A percentile compares a stretch with the other conserved stretches of the same genome.
phyloP scores from a whole-genome alignment of 345 rosid species.

The Salix viminalis region DNA sequence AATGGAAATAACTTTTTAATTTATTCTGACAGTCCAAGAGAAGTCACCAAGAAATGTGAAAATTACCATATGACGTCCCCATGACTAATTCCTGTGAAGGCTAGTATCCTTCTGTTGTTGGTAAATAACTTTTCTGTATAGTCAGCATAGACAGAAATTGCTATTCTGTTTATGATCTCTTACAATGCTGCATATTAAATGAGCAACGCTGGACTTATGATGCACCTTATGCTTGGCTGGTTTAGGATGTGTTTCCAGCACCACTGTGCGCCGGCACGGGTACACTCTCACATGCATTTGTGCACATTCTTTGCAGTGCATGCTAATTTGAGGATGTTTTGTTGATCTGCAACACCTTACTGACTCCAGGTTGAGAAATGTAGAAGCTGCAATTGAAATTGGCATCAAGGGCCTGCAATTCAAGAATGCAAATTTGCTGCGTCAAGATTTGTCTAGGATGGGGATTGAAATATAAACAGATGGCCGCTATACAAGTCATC shows the following conservation, averaged over 20 bases:
- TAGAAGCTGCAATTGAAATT: constrained; percentile 62
- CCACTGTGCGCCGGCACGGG: background rate
- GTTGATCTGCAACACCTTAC: background rate
- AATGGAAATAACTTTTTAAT: background rate
- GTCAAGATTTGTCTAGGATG: constrained; percentile 39
- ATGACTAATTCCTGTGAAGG: background rate
- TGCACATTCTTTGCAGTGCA: background rate
- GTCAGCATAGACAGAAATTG: background rate
- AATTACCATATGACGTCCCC: background rate
- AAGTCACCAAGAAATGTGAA: background rate
- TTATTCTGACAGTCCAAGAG: background rate
- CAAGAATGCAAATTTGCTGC: constrained; percentile 49
- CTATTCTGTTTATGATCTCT: background rate
- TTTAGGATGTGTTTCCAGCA: too few species aligned
- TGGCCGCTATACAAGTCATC: constrained; percentile 10
- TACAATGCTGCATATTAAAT: too few species aligned
- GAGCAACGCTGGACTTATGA: too few species aligned
- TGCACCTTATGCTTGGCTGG: too few species aligned
- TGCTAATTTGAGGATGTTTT: background rate
- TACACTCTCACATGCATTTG: background rate
- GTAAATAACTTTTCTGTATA: background rate
- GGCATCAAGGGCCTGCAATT: constrained; percentile 71
- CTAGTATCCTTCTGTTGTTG: background rate
- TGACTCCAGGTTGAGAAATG: constrained; percentile 53
- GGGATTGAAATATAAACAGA: constrained; percentile 43